phyloP scores from a whole-genome alignment of 139 green algal species.

The Parachlorella kessleri region DNA sequence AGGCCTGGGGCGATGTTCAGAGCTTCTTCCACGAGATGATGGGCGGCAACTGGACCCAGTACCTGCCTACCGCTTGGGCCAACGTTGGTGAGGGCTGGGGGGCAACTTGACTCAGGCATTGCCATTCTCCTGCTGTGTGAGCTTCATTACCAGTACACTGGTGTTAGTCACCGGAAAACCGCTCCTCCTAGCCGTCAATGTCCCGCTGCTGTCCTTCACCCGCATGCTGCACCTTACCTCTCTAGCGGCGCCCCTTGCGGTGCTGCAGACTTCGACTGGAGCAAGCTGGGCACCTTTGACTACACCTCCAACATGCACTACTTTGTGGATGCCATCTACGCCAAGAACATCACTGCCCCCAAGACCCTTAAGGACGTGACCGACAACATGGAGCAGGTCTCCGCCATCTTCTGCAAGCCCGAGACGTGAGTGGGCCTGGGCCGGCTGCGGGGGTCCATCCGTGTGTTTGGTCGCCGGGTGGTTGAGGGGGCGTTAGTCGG shows the following conservation, averaged over 20 bases:
- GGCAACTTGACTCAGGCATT: too few species aligned
- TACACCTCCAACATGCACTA: conserved; percentile 5
- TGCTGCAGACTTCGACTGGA: conserved; percentile 2
- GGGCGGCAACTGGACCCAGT: background rate
- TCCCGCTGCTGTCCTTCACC: background rate
- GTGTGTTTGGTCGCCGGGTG: too few species aligned
- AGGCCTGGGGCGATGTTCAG: too few species aligned
- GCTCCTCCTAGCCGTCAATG: too few species aligned
- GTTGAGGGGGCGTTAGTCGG: too few species aligned
- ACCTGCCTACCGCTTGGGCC: background rate
- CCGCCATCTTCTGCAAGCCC: background rate
- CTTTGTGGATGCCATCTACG: background rate
- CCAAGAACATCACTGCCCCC: background rate
- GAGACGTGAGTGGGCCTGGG: background rate
- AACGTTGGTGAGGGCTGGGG: background rate
- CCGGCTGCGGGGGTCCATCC: too few species aligned
- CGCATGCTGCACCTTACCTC: background rate
- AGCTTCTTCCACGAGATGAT: background rate
- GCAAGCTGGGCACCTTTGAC: conserved; percentile 3
- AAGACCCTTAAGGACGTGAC: background rate
- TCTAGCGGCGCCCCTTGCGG: background rate
- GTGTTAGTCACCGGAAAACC: too few species aligned
- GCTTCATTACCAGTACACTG: too few species aligned
- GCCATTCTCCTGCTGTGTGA: too few species aligned
- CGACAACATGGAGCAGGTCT: background rate